Evolutionary conservation across 148 eudicot species (phyloP), one percentile per base, ranked within the genome.

Genomic region (Vaccinium vitisidaea): DNA sequence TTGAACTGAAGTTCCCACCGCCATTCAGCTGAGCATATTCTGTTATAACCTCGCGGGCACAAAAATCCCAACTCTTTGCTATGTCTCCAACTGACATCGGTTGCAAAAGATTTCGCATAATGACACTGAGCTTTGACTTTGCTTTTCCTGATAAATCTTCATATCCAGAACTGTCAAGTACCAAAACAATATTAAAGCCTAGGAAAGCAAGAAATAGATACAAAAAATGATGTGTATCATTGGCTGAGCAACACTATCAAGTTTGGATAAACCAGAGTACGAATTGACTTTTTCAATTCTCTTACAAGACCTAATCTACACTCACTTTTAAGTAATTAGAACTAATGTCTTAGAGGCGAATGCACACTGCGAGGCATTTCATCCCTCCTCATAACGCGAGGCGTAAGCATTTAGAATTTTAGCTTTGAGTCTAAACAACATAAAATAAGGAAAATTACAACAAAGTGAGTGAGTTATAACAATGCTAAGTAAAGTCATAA

Each of bases 41-140:
- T 6, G 67, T 75, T 43, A 87, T 54, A 21, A 92, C 87, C 32
- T 85, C 86, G 6, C 89, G 87, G 82, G 91, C 89, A 69, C 88
- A 79, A 70, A 30, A 21, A 59, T 93, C 88, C 96, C 96, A 92
- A n/a, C 82, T 73, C 75, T 48, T 80, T 13, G 87, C 93, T 87
- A 93, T 88, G 30, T 88, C 90, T 81, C 77, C 80, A 19, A 93
- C 81, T 21, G 91, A 85, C 15, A 88, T 76, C n/a, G 91, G 87
- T 30, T 89, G 81, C 10, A 87, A 55, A 58, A 85, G 84, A 55
- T 87, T 78, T 53, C 88, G 82, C n/a, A 89, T 82, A 56, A 73
- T 82, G 53, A 49, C 61, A 19, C 46, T 76, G 52, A 93, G 88
- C 65, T 80, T 84, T 10, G 80, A 58, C 25, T 79, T 88, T 32